phyloP scores from a whole-genome alignment of 768 basidiomycete species.

The Mycena olivaceomarginata region DNA sequence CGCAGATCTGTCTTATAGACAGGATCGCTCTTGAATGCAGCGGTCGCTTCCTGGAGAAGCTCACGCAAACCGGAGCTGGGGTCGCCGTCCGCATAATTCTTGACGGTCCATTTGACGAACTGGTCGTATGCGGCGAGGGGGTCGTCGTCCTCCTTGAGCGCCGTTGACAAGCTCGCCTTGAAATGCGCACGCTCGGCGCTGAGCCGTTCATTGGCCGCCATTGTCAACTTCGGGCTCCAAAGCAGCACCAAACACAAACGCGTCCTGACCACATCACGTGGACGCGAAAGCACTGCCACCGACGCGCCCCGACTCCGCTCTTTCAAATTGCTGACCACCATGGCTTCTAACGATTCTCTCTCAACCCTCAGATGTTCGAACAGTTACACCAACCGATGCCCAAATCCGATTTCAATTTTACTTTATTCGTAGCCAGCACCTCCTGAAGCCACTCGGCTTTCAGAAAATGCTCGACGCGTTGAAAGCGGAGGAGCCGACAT shows the following conservation, averaged over 20 bases:
- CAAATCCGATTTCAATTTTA: constrained; percentile 23
- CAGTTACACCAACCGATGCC: constrained; percentile 12
- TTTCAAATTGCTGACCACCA: neutral
- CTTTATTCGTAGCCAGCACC: constrained; percentile 11
- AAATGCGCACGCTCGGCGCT: constrained; percentile 48
- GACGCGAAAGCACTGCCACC: constrained; percentile 9
- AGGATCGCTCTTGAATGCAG: constrained; percentile 88
- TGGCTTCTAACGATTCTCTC: neutral
- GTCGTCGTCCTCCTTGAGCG: constrained; percentile 86
- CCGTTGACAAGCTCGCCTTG: constrained; percentile 66
- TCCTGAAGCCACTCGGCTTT: neutral
- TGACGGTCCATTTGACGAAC: constrained; percentile 93
- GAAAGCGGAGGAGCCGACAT: constrained; percentile 30
- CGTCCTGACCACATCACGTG: constrained; percentile 22
- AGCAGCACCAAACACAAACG: constrained; percentile 23
- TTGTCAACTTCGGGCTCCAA: constrained; percentile 32
- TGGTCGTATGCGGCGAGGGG: constrained; percentile 90
- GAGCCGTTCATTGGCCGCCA: constrained; percentile 38
- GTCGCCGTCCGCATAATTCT: constrained; percentile 84
- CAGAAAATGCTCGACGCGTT: constrained; percentile 25
- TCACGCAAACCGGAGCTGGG: constrained; percentile 85
- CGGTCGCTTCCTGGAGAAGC: constrained; percentile 89
- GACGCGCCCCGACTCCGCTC: neutral
- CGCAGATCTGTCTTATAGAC: constrained; percentile 91
- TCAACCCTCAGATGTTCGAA: neutral